phyloP scores from a whole-genome alignment of 208 protist genomes.

The Naegleria lovaniensis region DNA sequence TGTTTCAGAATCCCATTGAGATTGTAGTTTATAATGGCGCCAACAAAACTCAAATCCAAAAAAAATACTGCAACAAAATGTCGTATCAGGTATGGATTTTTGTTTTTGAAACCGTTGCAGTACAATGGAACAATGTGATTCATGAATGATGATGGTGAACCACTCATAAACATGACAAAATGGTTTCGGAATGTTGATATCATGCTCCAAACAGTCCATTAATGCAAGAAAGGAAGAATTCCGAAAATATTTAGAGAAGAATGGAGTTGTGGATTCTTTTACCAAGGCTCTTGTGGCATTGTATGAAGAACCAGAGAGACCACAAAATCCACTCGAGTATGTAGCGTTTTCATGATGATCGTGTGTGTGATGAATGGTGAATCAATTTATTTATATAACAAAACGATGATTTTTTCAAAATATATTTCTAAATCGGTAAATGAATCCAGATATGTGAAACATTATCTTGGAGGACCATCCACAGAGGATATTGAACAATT shows the following conservation, averaged over 20 bases:
- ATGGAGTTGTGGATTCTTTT: conserved; percentile 38
- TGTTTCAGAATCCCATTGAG: no score
- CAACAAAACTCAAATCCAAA: background rate
- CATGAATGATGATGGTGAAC: no score
- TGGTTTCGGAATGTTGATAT: background rate
- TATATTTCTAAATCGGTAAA: no score
- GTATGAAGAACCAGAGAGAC: conserved; percentile 42
- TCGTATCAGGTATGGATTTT: background rate
- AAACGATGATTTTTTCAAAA: no score
- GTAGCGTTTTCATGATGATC: background rate
- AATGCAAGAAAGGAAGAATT: conserved; percentile 41
- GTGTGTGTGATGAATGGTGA: no score
- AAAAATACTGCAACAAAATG: background rate
- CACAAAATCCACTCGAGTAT: conserved; percentile 35
- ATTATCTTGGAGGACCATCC: conserved; percentile 1
- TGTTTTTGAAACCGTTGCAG: background rate
- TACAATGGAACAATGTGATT: no score
- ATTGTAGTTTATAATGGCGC: background rate
- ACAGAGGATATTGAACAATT: background rate
- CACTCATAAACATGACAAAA: no score
- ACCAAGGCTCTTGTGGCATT: conserved; percentile 37
- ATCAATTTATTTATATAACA: no score
- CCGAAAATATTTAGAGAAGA: conserved; percentile 40
- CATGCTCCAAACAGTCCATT: background rate
- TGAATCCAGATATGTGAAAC: background rate